A percentile compares a stretch with the other conserved stretches of the same genome.
Evolutionary conservation across 345 rosid species (phyloP).

Genomic region (Litchi chinensis): DNA sequence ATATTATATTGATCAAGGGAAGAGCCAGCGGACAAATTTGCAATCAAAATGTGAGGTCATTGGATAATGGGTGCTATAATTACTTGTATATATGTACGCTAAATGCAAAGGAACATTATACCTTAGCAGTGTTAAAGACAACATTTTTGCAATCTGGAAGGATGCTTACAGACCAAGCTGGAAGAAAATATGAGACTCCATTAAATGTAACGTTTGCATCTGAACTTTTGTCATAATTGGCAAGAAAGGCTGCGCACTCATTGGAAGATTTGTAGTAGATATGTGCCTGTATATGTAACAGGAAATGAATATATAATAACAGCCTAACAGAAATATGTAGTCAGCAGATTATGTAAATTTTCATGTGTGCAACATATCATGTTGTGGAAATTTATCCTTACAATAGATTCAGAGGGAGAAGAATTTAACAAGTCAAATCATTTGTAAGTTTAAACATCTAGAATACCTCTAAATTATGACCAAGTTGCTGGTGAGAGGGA

Average conservation of each 20-base stretch:
- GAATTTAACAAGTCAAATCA: background rate
- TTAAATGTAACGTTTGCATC: conserved; percentile 55
- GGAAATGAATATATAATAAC: background rate
- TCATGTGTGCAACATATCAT: background rate
- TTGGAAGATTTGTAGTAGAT: conserved; percentile 53
- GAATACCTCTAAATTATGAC: conserved; percentile 51
- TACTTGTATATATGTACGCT: no score
- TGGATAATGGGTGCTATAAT: background rate
- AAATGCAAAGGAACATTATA: conserved; percentile 9
- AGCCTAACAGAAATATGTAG: background rate
- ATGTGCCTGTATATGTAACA: conserved; percentile 47
- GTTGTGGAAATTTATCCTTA: background rate
- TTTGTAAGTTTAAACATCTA: background rate
- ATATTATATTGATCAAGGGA: background rate
- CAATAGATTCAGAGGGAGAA: background rate
- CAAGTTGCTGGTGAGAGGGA: conserved; percentile 45
- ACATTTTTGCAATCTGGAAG: conserved; percentile 67
- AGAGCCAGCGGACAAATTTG: background rate
- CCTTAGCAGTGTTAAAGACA: conserved; percentile 66
- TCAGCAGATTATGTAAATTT: background rate
- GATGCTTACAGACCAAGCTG: conserved; percentile 80
- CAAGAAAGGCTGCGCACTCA: conserved; percentile 64
- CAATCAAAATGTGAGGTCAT: background rate
- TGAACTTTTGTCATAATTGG: conserved; percentile 45
- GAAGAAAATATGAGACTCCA: conserved; percentile 52